A percentile compares a stretch with the other conserved stretches of the same genome.
Conservation (phyloP, 1,284 basidiomycete species). For the Cryptococcus sp. region DNA sequence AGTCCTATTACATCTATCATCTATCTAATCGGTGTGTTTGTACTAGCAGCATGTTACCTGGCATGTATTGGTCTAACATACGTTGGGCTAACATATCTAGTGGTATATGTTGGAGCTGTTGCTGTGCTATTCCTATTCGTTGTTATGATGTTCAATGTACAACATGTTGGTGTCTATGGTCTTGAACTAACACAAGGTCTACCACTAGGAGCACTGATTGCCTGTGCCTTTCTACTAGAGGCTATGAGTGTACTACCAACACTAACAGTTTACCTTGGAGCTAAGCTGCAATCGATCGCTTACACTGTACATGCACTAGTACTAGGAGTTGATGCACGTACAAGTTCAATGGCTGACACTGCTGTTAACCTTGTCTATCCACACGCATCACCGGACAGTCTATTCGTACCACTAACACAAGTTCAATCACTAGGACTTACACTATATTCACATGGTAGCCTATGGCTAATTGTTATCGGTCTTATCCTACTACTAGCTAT, state of each 20-base stretch:
- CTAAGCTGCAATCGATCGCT: constrained; percentile 13
- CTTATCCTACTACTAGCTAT: constrained; percentile 2
- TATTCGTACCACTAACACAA: constrained; percentile 13
- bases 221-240: constrained; percentile 18
- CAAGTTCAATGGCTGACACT: constrained; percentile 7
- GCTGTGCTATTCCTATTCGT: constrained; percentile 25
- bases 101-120: constrained; percentile 44
- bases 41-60: background rate
- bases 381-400: constrained; percentile 9
- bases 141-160: constrained; percentile 44
- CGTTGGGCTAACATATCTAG: constrained; percentile 40
- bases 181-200: constrained; percentile 45
- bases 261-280: background rate
- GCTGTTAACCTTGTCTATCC: constrained; percentile 16
- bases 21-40: background rate
- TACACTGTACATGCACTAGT: constrained; percentile 16
- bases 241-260: background rate
- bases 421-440: constrained; percentile 23
- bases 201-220: constrained; percentile 30
- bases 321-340: constrained; percentile 9
- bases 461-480: background rate
- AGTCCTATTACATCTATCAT: background rate
- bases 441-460: constrained; percentile 13
- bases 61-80: constrained; percentile 23
- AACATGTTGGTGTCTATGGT: constrained; percentile 40